A percentile compares a stretch with the other conserved stretches of the same genome.
Conservation (phyloP, 192 early-diverging fungal genomes). For the Coemansia sp. region DNA sequence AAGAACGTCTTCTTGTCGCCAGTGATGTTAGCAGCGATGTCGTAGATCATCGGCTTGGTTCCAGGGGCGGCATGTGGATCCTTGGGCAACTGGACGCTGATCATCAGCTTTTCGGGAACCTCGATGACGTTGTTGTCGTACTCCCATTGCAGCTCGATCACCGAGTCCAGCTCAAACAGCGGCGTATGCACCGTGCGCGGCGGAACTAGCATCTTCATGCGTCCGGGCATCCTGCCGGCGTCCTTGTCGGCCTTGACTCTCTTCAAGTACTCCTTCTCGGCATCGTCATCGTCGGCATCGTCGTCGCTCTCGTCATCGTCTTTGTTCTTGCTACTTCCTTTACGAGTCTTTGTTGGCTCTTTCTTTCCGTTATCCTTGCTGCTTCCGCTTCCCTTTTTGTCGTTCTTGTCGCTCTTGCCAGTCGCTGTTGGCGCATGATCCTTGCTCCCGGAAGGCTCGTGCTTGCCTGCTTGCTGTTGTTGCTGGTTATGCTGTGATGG, state of each 20-base stretch:
- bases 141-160: constrained; percentile 53
- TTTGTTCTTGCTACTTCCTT: constrained; percentile 8
- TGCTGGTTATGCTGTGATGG: constrained; percentile 9
- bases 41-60: constrained; percentile 46
- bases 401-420: constrained; percentile 8
- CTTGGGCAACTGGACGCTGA: constrained; percentile 52
- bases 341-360: constrained; percentile 42
- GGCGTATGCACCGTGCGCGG: constrained; percentile 54
- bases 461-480: constrained; percentile 8
- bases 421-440: constrained; percentile 5
- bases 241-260: constrained; percentile 52
- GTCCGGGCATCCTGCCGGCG: constrained; percentile 46
- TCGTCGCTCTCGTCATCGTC: constrained; percentile 31
- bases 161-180: constrained; percentile 53
- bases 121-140: constrained; percentile 55
- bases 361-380: constrained; percentile 14
- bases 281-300: constrained; percentile 21
- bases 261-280: constrained; percentile 40
- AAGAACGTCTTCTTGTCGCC: constrained; percentile 45
- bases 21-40: constrained; percentile 50
- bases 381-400: constrained; percentile 8
- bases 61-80: constrained; percentile 44
- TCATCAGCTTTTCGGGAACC: constrained; percentile 53
- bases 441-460: constrained; percentile 5
- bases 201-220: constrained; percentile 54